These are phyloP conservation scores for Mycena leptocephala DNA, from an alignment of 768 basidiomycete genomes.

Conservation along the genomic window DNA sequence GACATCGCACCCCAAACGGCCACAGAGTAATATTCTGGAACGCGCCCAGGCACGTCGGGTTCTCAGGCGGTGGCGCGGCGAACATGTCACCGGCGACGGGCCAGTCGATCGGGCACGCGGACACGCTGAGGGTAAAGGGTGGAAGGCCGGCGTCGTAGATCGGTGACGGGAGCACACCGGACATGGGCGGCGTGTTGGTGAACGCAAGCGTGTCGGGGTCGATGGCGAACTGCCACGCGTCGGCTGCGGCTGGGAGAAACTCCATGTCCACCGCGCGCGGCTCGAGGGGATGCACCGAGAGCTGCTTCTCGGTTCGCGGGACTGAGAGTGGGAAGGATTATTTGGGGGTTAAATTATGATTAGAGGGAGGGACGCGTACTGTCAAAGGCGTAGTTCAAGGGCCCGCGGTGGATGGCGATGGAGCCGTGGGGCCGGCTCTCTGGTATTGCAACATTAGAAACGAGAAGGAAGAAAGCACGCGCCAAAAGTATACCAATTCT, in stretches of 20 bases:
- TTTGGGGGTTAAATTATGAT: background rate
- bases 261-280: constrained; percentile 66
- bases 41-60: constrained; percentile 59
- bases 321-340: constrained; percentile 39
- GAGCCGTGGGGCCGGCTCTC: constrained; percentile 68
- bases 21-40: constrained; percentile 61
- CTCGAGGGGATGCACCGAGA: constrained; percentile 60
- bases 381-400: constrained; percentile 71
- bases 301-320: constrained; percentile 54
- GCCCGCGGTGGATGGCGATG: constrained; percentile 69
- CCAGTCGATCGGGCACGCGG: constrained; percentile 69
- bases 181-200: constrained; percentile 49
- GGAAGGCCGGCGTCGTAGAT: constrained; percentile 66
- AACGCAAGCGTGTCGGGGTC: constrained; percentile 64
- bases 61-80: constrained; percentile 62
- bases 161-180: constrained; percentile 59
- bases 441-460: constrained; percentile 31
- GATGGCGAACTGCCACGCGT: constrained; percentile 69
- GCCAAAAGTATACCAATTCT: constrained; percentile 54
- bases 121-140: constrained; percentile 63
- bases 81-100: constrained; percentile 64
- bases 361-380: constrained; percentile 46
- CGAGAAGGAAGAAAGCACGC: no score
- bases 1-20: constrained; percentile 64
- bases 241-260: constrained; percentile 59